Base-by-base conservation (phyloP, 2,329 filamentous ascomycete genomes). In the Neocucurbitaria cava region DNA sequence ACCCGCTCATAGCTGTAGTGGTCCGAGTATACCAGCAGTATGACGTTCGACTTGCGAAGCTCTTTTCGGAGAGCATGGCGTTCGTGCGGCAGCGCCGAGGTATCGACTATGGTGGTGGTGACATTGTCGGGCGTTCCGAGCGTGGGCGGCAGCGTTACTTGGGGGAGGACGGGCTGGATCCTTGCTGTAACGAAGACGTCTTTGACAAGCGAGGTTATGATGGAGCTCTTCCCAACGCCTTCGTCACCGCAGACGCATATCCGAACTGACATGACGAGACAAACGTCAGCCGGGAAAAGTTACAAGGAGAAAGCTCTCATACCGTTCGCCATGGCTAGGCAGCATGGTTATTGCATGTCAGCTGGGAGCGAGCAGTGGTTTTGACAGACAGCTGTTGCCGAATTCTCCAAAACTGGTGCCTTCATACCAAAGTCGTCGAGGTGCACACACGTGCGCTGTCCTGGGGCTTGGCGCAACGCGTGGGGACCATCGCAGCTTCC, bases 1-100 rank as follows among this genome's bases (percentile, higher is more conserved):
- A 99, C 93, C 33, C 95, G 85, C 75, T 99, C 95, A 79, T 98
- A 99, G 83, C 93, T 98, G 81, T 99, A 99, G 78, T 98, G 94
- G 75, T 99, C 95, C 63, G 93, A 93, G 77, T 99, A 99, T 49
- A 99, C 93, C 39, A 99, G 86, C 17, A 98, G 83, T 61, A 99
- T 98, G 64, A 97, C 94, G 74, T 97, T 99, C 70, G 90, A 95
- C 76, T 97, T 97, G 61, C 95, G 88, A 58, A 99, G 93, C 79
- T 98, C 95, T 74, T 95, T 95, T 58, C 93, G 89, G 54, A 99
- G 82, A 17, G 89, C 93, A 55, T 89, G 91, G 64, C 95, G 89
- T 73, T 99, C 94, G 76, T 97, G 93, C 0, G 95, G 95, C 9
- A 96, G 86, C 33, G 95, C 92, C 2, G 94, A 98, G 28, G 95